A percentile compares a stretch with the other conserved stretches of the same genome.
phyloP scores from a whole-genome alignment of 495 filamentous ascomycete species.

The Oidiodendron maius region DNA sequence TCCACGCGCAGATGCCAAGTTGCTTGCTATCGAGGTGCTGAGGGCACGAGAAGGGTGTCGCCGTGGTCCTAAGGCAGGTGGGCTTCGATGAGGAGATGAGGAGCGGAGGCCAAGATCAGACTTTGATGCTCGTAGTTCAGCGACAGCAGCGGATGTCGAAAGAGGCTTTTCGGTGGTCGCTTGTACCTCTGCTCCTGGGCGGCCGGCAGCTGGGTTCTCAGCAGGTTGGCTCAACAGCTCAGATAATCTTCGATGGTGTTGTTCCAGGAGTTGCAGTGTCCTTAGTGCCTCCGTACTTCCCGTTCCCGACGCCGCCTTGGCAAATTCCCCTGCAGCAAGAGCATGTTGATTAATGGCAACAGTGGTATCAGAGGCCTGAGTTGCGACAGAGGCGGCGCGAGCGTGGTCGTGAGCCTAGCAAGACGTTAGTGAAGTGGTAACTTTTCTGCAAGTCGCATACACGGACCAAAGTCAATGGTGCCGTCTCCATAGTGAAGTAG shows the following conservation, averaged over 20 bases:
- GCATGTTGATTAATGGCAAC: constrained; percentile 83
- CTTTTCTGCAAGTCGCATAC: background rate
- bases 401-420: constrained; percentile 75
- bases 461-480: constrained; percentile 52
- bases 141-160: constrained; percentile 22
- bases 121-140: constrained; percentile 23
- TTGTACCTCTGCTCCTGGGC: constrained; percentile 20
- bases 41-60: constrained; percentile 56
- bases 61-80: constrained; percentile 30
- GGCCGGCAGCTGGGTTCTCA: constrained; percentile 43
- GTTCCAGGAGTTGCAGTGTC: constrained; percentile 75
- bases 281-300: constrained; percentile 77
- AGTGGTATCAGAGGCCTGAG: constrained; percentile 67
- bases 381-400: constrained; percentile 67
- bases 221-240: constrained; percentile 67
- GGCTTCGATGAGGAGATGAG: constrained; percentile 38
- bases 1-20: constrained; percentile 81
- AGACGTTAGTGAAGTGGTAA: constrained; percentile 5
- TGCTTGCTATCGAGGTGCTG: constrained; percentile 83
- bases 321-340: constrained; percentile 83
- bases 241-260: constrained; percentile 76
- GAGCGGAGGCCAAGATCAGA: constrained; percentile 25
- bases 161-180: constrained; percentile 21
- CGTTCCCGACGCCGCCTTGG: constrained; percentile 69
- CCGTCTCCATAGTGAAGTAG: constrained; percentile 47